Evolutionary conservation across 1,139 yeast species (phyloP).

Genomic region (Candida sp.): DNA sequence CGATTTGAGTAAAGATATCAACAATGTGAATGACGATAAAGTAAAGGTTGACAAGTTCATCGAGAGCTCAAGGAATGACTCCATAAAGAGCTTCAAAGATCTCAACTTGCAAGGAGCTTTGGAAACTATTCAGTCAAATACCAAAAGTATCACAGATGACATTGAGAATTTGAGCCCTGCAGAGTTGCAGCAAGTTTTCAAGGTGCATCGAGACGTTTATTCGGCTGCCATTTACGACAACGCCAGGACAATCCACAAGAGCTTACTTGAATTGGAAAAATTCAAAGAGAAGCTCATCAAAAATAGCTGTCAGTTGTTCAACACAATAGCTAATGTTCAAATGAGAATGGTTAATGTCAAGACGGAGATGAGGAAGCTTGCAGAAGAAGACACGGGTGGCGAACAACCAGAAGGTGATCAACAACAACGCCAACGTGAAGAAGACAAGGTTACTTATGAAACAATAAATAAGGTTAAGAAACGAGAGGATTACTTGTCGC

Average conservation of each 20-base stretch:
- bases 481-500: constrained; percentile 50
- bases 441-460: constrained; percentile 20
- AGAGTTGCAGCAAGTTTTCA: constrained; percentile 17
- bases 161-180: constrained; percentile 18
- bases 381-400: constrained; percentile 6
- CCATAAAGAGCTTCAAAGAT: constrained; percentile 34
- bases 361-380: constrained; percentile 27
- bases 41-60: constrained; percentile 33
- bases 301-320: constrained; percentile 30
- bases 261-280: constrained; percentile 19
- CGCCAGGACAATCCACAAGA: constrained; percentile 17
- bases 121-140: constrained; percentile 3
- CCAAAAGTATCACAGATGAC: constrained; percentile 17
- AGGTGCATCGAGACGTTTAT: constrained; percentile 19
- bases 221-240: constrained; percentile 17
- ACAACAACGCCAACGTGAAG: neutral
- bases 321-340: constrained; percentile 40
- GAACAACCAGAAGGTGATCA: neutral
- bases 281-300: constrained; percentile 31
- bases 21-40: constrained; percentile 30
- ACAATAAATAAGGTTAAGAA: constrained; percentile 35
- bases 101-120: constrained; percentile 11
- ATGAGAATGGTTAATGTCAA: constrained; percentile 43
- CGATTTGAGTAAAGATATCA: constrained; percentile 35
- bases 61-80: constrained; percentile 37